A percentile compares a stretch with the other conserved stretches of the same genome.
phyloP scores from a whole-genome alignment of 352 stramenopile genomes.

The Phytophthora lateralis region DNA sequence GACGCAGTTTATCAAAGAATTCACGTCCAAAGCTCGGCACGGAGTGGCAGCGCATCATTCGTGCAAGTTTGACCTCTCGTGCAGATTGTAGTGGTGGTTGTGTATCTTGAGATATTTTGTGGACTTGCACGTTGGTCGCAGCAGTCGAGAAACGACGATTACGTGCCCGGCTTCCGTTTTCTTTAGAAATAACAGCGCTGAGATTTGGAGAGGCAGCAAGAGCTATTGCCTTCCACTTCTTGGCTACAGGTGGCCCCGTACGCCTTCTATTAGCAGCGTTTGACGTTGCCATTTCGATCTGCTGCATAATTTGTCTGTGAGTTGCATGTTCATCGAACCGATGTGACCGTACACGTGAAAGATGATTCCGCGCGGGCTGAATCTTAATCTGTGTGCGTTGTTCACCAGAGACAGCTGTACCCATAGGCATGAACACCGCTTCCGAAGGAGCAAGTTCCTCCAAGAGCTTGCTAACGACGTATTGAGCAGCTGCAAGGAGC shows the following conservation, averaged over 20 bases:
- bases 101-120: neutral
- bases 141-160: conserved; percentile 14
- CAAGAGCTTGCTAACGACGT: conserved; percentile 37
- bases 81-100: conserved; percentile 3
- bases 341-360: conserved; percentile 18
- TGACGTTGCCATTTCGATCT: neutral
- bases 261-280: neutral
- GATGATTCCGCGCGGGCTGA: conserved; percentile 16
- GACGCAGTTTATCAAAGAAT: conserved; percentile 44
- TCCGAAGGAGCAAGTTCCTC: conserved; percentile 35
- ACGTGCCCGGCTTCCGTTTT: neutral
- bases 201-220: conserved; percentile 21
- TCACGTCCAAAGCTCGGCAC: conserved; percentile 47
- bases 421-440: neutral
- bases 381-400: conserved; percentile 22
- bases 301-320: neutral
- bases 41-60: conserved; percentile 52
- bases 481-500: conserved; percentile 41
- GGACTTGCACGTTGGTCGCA: neutral
- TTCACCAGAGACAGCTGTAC: neutral
- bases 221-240: conserved; percentile 22
- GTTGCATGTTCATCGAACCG: conserved; percentile 13
- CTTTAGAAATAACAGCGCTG: conserved; percentile 7
- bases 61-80: conserved; percentile 11
- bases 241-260: conserved; percentile 4